Evolutionary conservation across 2,329 filamentous ascomycete species (phyloP).

Genomic region (Fusarium coicis): DNA sequence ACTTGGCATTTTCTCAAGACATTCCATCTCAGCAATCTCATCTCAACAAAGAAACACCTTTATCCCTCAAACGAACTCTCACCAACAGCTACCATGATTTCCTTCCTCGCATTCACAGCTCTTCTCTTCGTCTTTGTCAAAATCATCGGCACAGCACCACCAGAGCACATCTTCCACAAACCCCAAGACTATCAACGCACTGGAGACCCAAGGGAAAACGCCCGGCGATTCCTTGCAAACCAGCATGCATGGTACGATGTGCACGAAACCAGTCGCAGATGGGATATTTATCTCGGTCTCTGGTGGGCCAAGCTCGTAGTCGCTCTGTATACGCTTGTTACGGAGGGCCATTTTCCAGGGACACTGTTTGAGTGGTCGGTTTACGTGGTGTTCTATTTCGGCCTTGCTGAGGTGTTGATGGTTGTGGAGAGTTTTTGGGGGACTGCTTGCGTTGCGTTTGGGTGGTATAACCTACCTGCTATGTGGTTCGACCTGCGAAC

Average conservation of each 20-base stretch:
- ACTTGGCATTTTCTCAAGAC: neutral
- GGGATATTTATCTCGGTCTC: neutral
- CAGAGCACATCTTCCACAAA: neutral
- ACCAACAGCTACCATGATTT: neutral
- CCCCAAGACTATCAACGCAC: neutral
- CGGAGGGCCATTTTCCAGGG: neutral
- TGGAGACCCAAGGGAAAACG: neutral
- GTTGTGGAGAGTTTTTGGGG: neutral
- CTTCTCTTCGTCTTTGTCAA: neutral
- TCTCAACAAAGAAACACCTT: neutral
- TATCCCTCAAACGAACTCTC: accelerated
- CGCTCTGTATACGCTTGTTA: neutral
- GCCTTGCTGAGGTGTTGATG: neutral
- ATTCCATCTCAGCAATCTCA: neutral
- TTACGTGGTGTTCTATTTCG: neutral
- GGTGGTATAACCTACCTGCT: neutral
- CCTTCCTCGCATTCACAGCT: neutral
- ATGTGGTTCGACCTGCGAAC: neutral
- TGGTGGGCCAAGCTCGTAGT: neutral
- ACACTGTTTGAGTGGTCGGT: neutral
- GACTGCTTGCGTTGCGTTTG: neutral
- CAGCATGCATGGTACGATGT: neutral
- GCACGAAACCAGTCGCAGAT: neutral
- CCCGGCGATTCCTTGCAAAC: neutral
- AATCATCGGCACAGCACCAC: neutral